Evolutionary conservation across 495 filamentous ascomycete species (phyloP).

Genomic region (Rostrohypoxylon terebratum): DNA sequence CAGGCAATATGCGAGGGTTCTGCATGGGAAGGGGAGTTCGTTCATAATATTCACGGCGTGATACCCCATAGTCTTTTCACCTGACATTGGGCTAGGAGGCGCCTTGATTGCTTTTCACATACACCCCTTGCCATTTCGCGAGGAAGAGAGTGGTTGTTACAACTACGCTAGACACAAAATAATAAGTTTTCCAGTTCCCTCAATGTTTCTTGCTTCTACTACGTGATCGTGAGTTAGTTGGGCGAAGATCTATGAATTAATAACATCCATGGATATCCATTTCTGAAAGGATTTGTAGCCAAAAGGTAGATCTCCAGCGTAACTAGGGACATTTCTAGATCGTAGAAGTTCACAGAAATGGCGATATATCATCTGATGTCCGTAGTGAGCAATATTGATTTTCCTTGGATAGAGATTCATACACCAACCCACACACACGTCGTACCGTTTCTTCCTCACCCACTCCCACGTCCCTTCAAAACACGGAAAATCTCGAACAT

Average conservation of each 20-base stretch:
- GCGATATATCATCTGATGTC: too few relatives aligned
- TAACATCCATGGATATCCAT: too few relatives aligned
- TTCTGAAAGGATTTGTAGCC: not conserved
- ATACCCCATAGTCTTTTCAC: conserved; percentile 39
- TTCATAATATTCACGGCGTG: conserved; percentile 37
- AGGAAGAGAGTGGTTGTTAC: not conserved
- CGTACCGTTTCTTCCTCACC: not conserved
- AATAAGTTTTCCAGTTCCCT: not conserved
- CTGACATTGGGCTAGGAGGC: not conserved
- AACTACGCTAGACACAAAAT: not conserved
- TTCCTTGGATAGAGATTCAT: not conserved
- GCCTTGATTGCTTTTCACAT: conserved; percentile 4
- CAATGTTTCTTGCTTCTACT: not conserved
- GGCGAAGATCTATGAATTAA: too few relatives aligned
- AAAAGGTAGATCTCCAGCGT: not conserved
- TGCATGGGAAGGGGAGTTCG: conserved; percentile 45
- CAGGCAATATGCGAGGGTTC: conserved; percentile 12
- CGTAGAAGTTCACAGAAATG: too few relatives aligned
- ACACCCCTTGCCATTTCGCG: not conserved
- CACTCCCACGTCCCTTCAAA: not conserved
- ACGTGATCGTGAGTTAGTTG: not conserved
- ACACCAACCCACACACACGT: not conserved
- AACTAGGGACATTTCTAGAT: too few relatives aligned
- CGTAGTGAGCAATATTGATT: too few relatives aligned
- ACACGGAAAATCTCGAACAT: too few relatives aligned